Percentiles rank a stretch among this genome's conserved stretches.
Conservation (phyloP, 1,284 basidiomycete genomes). For the Pseudozyma hubeiensis region DNA sequence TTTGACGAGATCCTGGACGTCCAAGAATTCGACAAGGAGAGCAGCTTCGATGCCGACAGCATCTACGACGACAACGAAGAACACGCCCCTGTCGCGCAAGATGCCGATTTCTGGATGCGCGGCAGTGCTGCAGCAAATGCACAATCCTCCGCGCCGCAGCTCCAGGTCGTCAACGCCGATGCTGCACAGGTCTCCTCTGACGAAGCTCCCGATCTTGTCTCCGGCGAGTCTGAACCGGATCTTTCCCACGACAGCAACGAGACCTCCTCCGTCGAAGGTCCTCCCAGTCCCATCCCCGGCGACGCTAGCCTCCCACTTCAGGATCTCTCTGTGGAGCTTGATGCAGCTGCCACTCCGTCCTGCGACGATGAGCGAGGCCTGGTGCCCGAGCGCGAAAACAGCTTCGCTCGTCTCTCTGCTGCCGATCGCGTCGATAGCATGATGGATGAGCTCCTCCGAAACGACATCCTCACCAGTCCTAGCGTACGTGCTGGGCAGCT, state of each 20-base stretch:
- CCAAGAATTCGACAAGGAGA: conserved; percentile 73
- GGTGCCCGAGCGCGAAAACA: conserved; percentile 36
- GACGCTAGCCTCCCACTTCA: conserved; percentile 17
- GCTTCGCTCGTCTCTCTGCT: conserved; percentile 51
- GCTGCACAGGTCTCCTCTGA: conserved; percentile 8
- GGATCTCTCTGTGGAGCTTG: conserved; percentile 37
- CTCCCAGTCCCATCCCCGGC: conserved; percentile 32
- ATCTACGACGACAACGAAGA: conserved; percentile 37
- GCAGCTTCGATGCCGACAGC: conserved; percentile 58
- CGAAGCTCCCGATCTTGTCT: conserved; percentile 14
- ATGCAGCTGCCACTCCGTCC: conserved; percentile 5
- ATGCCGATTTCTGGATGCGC: conserved; percentile 32
- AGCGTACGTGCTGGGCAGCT: conserved; percentile 19
- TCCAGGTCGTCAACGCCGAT: conserved; percentile 47
- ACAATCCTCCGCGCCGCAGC: conserved; percentile 6
- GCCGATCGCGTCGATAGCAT: conserved; percentile 62
- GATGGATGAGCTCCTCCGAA: conserved; percentile 63
- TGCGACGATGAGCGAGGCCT: conserved; percentile 19
- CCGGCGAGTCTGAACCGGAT: conserved; percentile 42
- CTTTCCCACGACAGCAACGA: conserved; percentile 50
- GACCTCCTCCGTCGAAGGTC: conserved; percentile 52
- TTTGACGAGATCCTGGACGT: conserved; percentile 88
- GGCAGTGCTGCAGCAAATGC: neutral
- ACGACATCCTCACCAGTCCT: conserved; percentile 56
- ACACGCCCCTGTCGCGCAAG: conserved; percentile 10